Conservation (phyloP, 2,329 filamentous ascomycete species). For the Tolypocladium inflatum region DNA sequence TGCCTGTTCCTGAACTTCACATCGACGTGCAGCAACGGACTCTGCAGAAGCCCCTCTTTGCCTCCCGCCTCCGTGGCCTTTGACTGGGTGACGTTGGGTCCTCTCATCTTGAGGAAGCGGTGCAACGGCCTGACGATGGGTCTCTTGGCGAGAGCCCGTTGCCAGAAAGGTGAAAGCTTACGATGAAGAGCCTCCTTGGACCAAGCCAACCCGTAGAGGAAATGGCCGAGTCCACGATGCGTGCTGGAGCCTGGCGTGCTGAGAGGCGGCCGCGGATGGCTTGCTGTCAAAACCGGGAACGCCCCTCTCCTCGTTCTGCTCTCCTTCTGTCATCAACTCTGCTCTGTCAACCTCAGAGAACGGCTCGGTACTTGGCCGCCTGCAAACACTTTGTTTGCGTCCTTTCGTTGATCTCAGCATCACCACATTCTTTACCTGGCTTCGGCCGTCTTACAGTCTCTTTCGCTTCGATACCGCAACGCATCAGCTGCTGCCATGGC, state of each 20-base stretch:
- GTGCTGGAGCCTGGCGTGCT: background rate
- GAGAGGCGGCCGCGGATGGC: slow-evolving; percentile 5
- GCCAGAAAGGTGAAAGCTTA: background rate
- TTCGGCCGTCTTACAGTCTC: slow-evolving; percentile 22
- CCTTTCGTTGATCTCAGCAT: slow-evolving; percentile 26
- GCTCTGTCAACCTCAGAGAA: slow-evolving; percentile 11
- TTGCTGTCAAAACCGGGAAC: slow-evolving; percentile 5
- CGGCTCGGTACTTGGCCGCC: slow-evolving; percentile 18
- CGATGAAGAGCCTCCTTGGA: background rate
- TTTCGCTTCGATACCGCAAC: background rate
- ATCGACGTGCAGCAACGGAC: background rate
- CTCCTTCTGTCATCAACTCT: slow-evolving; percentile 22
- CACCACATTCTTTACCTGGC: slow-evolving; percentile 21
- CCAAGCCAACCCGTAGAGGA: background rate
- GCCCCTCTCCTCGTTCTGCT: slow-evolving; percentile 3
- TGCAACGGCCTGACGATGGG: slow-evolving; percentile 9
- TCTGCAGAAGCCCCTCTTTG: background rate
- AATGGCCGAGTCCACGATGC: slow-evolving; percentile 10
- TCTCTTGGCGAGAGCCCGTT: too few species aligned
- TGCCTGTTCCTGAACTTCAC: slow-evolving; percentile 20
- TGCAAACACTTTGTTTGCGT: slow-evolving; percentile 28
- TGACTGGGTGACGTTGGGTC: slow-evolving; percentile 4
- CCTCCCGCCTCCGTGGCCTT: background rate
- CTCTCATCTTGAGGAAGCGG: background rate
- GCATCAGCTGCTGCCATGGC: slow-evolving; percentile 9